Conservation (phyloP, 2,329 filamentous ascomycete species). For the Phialophora tarda region DNA sequence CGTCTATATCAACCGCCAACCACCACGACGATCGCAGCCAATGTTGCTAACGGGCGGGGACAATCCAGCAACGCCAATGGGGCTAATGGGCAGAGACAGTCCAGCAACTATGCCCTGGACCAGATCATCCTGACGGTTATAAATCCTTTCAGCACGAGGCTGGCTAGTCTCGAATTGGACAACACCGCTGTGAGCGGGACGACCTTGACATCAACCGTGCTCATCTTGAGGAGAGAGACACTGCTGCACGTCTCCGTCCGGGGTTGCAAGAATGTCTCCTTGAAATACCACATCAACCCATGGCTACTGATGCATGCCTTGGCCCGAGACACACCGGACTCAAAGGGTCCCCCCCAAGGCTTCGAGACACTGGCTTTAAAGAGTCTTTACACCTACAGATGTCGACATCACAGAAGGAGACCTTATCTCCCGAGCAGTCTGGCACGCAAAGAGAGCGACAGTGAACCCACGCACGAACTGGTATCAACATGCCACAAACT, state of each 20-base stretch:
- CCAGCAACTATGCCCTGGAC: slow-evolving; percentile 64
- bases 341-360: slow-evolving; percentile 40
- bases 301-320: slow-evolving; percentile 58
- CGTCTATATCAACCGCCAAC: slow-evolving; percentile 53
- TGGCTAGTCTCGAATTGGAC: slow-evolving; percentile 64
- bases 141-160: slow-evolving; percentile 61
- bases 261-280: slow-evolving; percentile 68
- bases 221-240: slow-evolving; percentile 60
- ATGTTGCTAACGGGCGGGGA: slow-evolving; percentile 35
- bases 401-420: slow-evolving; percentile 65
- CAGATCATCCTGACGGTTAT: slow-evolving; percentile 62
- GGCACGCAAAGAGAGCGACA: slow-evolving; percentile 62
- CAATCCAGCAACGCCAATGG: slow-evolving; percentile 33
- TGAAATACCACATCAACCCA: slow-evolving; percentile 68
- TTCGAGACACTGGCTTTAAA: slow-evolving; percentile 60
- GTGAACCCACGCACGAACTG: slow-evolving; percentile 65
- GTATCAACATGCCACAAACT: slow-evolving; percentile 64
- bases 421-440: slow-evolving; percentile 64
- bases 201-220: slow-evolving; percentile 60
- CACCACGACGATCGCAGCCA: slow-evolving; percentile 43
- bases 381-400: slow-evolving; percentile 66
- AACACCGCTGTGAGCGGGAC: slow-evolving; percentile 66
- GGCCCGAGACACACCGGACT: slow-evolving; percentile 27
- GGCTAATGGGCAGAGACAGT: slow-evolving; percentile 51
- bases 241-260: slow-evolving; percentile 65